A percentile compares a stretch with the other conserved stretches of the same genome.
Conservation (phyloP, 768 basidiomycete genomes). For the Boletus bicolor region DNA sequence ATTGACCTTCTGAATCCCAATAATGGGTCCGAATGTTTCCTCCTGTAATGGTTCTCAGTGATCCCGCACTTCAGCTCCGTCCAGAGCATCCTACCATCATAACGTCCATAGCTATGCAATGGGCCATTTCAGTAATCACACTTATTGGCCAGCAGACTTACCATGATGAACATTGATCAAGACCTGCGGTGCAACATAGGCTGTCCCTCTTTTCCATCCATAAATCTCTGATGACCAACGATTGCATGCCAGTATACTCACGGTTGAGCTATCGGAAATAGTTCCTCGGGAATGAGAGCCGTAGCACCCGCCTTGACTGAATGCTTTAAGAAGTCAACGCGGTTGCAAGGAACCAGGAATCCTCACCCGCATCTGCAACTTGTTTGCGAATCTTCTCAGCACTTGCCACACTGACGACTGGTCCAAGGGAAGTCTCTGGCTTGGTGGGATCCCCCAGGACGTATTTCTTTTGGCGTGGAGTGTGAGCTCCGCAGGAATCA, state of each 20-base stretch:
- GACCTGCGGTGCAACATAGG: constrained; percentile 90
- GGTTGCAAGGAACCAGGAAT: not conserved
- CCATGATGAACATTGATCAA: constrained; percentile 86
- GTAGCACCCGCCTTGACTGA: constrained; percentile 77
- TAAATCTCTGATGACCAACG: not conserved
- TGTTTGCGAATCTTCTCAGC: constrained; percentile 86
- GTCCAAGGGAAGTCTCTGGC: constrained; percentile 77
- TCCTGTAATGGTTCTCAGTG: constrained; percentile 41
- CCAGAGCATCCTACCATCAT: constrained; percentile 64
- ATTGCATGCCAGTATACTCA: constrained; percentile 34
- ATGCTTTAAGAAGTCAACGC: not conserved
- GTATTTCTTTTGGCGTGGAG: constrained; percentile 50
- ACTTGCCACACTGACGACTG: constrained; percentile 86
- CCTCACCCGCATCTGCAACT: constrained; percentile 74
- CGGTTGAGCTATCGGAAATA: constrained; percentile 67
- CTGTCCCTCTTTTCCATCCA: constrained; percentile 53
- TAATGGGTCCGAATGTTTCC: constrained; percentile 90
- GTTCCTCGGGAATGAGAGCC: constrained; percentile 62
- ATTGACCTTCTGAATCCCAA: constrained; percentile 87
- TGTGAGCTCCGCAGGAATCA: not conserved
- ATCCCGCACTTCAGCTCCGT: not conserved
- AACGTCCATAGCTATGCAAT: constrained; percentile 72
- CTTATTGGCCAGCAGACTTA: constrained; percentile 37
- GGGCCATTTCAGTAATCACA: constrained; percentile 3
- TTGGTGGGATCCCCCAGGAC: constrained; percentile 83